Percentiles rank a stretch among this genome's conserved stretches.
Conservation (phyloP, 2,329 filamentous ascomycete species). For the Erysiphe neolycopersici region DNA sequence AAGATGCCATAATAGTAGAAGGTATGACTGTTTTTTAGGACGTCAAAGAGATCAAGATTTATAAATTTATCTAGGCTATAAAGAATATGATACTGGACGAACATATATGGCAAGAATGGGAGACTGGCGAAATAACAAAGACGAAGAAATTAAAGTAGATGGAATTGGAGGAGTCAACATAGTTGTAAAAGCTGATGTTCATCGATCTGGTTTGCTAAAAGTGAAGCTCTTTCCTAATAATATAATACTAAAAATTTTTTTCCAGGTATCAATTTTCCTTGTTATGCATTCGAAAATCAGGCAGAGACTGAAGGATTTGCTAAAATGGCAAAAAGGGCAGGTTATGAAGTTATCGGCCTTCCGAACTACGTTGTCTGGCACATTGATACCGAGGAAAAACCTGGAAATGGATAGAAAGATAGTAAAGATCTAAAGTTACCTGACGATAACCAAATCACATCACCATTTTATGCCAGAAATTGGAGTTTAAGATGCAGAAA, state of each 20-base stretch:
- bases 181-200: constrained; percentile 87
- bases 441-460: too few relatives aligned
- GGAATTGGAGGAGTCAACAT: constrained; percentile 84
- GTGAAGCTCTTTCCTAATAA: not conserved
- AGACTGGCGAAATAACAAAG: constrained; percentile 26
- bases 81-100: constrained; percentile 76
- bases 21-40: constrained; percentile 21
- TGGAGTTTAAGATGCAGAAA: too few relatives aligned
- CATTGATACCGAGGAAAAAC: constrained; percentile 87
- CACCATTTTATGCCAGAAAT: too few relatives aligned
- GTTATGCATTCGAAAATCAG: constrained; percentile 86
- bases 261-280: constrained; percentile 88
- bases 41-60: constrained; percentile 24
- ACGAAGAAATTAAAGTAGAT: constrained; percentile 49
- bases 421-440: too few relatives aligned
- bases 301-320: constrained; percentile 97
- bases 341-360: constrained; percentile 65
- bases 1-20: constrained; percentile 68
- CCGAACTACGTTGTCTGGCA: constrained; percentile 99
- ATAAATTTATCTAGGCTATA: constrained; percentile 79
- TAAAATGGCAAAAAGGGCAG: constrained; percentile 78
- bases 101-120: constrained; percentile 71
- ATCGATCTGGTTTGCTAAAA: constrained; percentile 55
- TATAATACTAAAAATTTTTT: not conserved
- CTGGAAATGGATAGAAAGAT: constrained; percentile 30